phyloP scores from a whole-genome alignment of 2,329 filamentous ascomycete species.

The Aaosphaeria arxii region DNA sequence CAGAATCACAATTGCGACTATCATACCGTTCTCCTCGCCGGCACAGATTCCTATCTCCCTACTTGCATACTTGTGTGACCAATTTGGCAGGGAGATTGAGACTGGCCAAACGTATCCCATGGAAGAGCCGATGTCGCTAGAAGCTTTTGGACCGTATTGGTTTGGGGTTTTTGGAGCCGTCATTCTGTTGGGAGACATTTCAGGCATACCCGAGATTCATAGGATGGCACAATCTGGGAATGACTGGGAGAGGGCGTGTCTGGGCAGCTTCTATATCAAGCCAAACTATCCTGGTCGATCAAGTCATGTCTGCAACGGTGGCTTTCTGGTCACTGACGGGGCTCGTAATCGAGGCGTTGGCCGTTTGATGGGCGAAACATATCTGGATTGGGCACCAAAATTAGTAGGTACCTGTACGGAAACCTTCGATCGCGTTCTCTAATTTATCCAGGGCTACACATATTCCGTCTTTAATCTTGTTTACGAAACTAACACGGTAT shows the following conservation, averaged over 20 bases:
- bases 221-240: slow-evolving; percentile 43
- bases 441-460: slow-evolving; percentile 64
- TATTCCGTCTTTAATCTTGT: slow-evolving; percentile 95
- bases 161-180: slow-evolving; percentile 87
- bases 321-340: slow-evolving; percentile 49
- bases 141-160: slow-evolving; percentile 80
- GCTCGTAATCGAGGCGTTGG: slow-evolving; percentile 50
- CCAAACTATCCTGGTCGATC: slow-evolving; percentile 89
- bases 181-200: slow-evolving; percentile 77
- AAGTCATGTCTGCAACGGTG: slow-evolving; percentile 79
- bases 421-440: slow-evolving; percentile 1
- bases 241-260: slow-evolving; percentile 77
- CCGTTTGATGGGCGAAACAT: slow-evolving; percentile 51
- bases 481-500: slow-evolving; percentile 89
- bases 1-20: slow-evolving; percentile 76
- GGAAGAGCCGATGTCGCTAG: slow-evolving; percentile 70
- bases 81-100: slow-evolving; percentile 87
- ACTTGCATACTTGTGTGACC: slow-evolving; percentile 73
- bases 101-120: slow-evolving; percentile 91
- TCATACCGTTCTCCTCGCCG: slow-evolving; percentile 77
- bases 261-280: slow-evolving; percentile 92
- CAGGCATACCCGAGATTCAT: slow-evolving; percentile 49
- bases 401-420: slow-evolving; percentile 30
- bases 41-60: slow-evolving; percentile 73
- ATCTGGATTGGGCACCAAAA: slow-evolving; percentile 53